Percentiles rank a stretch among this genome's conserved stretches.
phyloP scores from a whole-genome alignment of 208 protist species.

The Acanthamoeba culbertsoni region DNA sequence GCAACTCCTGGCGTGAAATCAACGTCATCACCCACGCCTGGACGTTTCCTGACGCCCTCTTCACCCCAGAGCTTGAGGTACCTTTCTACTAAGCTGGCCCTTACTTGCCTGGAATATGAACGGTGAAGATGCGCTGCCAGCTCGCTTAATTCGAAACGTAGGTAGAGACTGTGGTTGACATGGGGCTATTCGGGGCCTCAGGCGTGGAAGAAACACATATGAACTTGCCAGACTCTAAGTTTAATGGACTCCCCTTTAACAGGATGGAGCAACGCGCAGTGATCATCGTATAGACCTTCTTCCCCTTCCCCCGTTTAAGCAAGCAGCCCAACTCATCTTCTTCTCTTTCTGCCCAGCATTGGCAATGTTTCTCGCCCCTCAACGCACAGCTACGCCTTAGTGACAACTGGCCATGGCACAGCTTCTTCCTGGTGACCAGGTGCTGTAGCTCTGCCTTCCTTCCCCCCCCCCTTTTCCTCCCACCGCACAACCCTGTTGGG shows the following conservation, averaged over 20 bases:
- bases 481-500: background rate
- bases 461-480: background rate
- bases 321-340: background rate
- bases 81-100: background rate
- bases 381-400: background rate
- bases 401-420: background rate
- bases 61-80: background rate
- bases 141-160: background rate
- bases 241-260: background rate
- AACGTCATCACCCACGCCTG: conserved; percentile 25
- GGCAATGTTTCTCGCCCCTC: conserved; percentile 13
- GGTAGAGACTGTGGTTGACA: background rate
- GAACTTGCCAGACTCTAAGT: background rate
- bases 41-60: background rate
- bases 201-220: conserved; percentile 8
- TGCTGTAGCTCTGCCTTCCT: background rate
- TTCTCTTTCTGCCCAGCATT: background rate
- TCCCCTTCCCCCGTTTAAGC: background rate
- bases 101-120: too few relatives aligned
- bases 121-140: too few relatives aligned
- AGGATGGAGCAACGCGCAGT: background rate
- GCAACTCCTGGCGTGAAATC: conserved; percentile 13
- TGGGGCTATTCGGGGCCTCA: background rate
- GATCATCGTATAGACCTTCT: background rate
- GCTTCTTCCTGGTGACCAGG: conserved; percentile 3